Conservation (phyloP, 352 stramenopile species). For the Phytophthora palmivora region DNA sequence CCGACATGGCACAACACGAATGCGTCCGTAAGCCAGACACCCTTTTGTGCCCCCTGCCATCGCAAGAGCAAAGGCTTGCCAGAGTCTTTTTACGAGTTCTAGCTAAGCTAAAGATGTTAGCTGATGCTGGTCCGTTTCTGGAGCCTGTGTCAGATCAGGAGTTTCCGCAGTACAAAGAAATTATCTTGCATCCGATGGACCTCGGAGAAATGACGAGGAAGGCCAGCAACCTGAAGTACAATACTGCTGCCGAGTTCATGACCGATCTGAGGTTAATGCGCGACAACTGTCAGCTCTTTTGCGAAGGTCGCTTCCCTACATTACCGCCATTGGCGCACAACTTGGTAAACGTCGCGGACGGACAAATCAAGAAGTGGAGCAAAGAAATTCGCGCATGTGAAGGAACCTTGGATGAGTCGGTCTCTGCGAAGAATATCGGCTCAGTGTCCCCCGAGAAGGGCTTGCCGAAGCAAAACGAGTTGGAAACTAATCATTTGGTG, state of each 20-base stretch:
- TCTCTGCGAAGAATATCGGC: conserved; percentile 16
- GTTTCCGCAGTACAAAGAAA: conserved; percentile 88
- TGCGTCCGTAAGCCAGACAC: conserved; percentile 42
- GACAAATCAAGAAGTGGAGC: conserved; percentile 68
- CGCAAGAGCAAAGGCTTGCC: conserved; percentile 60
- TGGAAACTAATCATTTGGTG: conserved; percentile 4
- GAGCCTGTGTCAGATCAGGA: conserved; percentile 83
- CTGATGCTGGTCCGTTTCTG: conserved; percentile 74
- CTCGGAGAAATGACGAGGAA: conserved; percentile 66
- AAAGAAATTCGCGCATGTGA: conserved; percentile 75
- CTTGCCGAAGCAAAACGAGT: conserved; percentile 8
- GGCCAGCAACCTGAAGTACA: conserved; percentile 65
- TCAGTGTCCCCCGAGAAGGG: conserved; percentile 12
- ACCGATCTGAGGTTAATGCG: conserved; percentile 74
- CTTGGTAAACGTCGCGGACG: conserved; percentile 69
- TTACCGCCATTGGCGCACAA: conserved; percentile 78
- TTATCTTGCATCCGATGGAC: conserved; percentile 80
- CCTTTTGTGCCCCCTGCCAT: conserved; percentile 72
- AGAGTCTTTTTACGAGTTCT: conserved; percentile 70
- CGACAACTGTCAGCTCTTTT: conserved; percentile 85
- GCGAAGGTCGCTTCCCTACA: conserved; percentile 78
- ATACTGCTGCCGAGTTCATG: conserved; percentile 58
- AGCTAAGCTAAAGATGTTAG: conserved; percentile 64
- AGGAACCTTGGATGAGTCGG: conserved; percentile 28
- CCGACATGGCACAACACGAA: conserved; percentile 35